Evolutionary conservation across 2,329 filamentous ascomycete species (phyloP).

Genomic region (Cladosporium sp.): DNA sequence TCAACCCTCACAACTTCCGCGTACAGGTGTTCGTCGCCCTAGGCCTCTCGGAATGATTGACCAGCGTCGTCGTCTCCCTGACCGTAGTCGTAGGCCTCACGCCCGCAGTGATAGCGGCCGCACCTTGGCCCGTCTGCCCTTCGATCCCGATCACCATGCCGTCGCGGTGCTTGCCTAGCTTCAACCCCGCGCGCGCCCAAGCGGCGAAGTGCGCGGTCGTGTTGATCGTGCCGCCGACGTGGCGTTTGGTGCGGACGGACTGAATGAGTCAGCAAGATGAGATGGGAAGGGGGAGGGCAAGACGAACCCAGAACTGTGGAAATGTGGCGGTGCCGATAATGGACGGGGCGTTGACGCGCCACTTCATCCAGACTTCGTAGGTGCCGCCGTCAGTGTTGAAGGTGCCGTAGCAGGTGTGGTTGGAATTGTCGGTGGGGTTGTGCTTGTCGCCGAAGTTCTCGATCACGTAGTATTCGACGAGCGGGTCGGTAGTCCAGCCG

Average conservation of each 20-base stretch:
- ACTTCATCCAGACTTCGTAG: slow-evolving; percentile 48
- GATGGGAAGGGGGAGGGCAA: slow-evolving; percentile 1
- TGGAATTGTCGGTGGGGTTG: slow-evolving; percentile 34
- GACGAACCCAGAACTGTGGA: slow-evolving; percentile 37
- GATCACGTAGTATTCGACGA: slow-evolving; percentile 55
- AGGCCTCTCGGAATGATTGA: slow-evolving; percentile 4
- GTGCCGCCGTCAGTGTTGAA: slow-evolving; percentile 48
- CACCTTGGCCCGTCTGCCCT: background rate
- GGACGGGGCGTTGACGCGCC: slow-evolving; percentile 35
- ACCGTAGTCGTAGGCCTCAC: background rate
- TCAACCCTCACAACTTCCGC: background rate
- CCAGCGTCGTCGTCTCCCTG: slow-evolving; percentile 1
- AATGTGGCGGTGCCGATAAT: slow-evolving; percentile 38
- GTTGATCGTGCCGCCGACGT: slow-evolving; percentile 24
- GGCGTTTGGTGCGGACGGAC: slow-evolving; percentile 34
- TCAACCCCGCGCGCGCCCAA: slow-evolving; percentile 21
- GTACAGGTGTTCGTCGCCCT: slow-evolving; percentile 9
- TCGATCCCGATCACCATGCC: slow-evolving; percentile 7
- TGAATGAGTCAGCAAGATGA: slow-evolving; percentile 30
- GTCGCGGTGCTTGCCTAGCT: slow-evolving; percentile 22
- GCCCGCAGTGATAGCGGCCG: slow-evolving; percentile 2
- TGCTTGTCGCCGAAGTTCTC: slow-evolving; percentile 45
- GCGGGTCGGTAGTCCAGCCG: slow-evolving; percentile 50
- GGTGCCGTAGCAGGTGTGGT: slow-evolving; percentile 44
- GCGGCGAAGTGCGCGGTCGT: slow-evolving; percentile 23